Conservation (phyloP, 139 green algal genomes). For the Yamagishiella unicocca region DNA sequence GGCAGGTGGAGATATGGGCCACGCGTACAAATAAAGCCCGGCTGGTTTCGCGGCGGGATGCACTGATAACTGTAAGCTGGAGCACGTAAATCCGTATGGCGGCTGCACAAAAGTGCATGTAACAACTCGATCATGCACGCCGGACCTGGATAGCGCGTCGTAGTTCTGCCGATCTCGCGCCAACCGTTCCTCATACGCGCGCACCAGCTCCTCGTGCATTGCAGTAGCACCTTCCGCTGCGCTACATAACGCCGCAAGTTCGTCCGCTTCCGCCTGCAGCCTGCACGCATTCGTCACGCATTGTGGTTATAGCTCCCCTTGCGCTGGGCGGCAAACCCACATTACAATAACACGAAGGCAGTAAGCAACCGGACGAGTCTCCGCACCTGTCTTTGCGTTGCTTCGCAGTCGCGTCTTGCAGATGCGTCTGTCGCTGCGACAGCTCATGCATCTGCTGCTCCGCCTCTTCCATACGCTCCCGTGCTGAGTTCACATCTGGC, state of each 20-base stretch:
- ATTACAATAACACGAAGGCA: neutral
- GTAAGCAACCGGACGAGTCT: neutral
- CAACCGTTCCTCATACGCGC: conserved; percentile 31
- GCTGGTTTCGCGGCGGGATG: too few species aligned
- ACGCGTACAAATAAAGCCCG: too few species aligned
- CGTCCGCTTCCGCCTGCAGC: conserved; percentile 30
- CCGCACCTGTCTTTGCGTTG: conserved; percentile 20
- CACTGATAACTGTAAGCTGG: too few species aligned
- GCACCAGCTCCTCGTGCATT: conserved; percentile 23
- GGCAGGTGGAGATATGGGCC: too few species aligned
- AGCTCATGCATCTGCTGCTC: conserved; percentile 16
- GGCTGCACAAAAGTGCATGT: neutral
- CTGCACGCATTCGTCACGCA: too few species aligned
- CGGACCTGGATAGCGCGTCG: neutral
- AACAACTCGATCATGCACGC: neutral
- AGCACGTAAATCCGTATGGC: too few species aligned
- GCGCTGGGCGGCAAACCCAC: neutral
- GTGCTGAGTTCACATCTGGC: neutral
- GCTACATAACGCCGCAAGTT: neutral
- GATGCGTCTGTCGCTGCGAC: neutral
- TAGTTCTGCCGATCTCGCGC: conserved; percentile 11
- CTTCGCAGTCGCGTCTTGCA: conserved; percentile 1
- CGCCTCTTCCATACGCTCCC: neutral
- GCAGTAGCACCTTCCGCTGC: neutral
- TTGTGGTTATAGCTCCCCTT: too few species aligned